Evolutionary conservation across 306 rosid species (phyloP), one percentile per base, ranked within the genome.

Genomic region (Rosa chinensis): DNA sequence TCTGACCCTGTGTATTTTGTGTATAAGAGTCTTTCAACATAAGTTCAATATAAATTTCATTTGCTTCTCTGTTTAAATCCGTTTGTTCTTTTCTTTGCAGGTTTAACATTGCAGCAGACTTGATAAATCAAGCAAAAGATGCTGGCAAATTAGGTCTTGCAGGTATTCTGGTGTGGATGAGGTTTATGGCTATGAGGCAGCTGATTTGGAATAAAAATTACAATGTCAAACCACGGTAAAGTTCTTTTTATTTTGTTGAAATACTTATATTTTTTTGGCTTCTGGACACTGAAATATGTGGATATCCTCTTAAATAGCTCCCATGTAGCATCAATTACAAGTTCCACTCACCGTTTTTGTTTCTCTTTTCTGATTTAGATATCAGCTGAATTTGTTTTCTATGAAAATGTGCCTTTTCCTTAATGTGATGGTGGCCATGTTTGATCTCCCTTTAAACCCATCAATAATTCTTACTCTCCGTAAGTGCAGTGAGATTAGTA

Each of bases 101-200:
- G 81, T 95, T 91, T 85, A 95, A 95, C 84, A 95, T 95, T 87
- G 99, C 99, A 20, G 92, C 97, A 17, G 98, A 93, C 84, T 87
- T 95, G 87, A 79, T 82, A 23, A 91, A 81, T 77, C 85, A 89
- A 88, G 97, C 98, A 74, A 95, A 87, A 86, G 89, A 86, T 50
- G 87, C 91, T 79, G 98, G 98, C 6, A 87, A 85, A 77, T 78
- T 88, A 84, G 99, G 98, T 75, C 85, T 95, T 73, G 96, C 94
- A 0, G 98, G 91, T 45, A 88, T 95, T 70, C 86, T 95, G 87
- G 99, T 95, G 77, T 95, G 99, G 99, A 91, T 93, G 98, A 90
- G 99, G 84, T 95, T 92, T 86, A 95, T 95, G 99, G 98, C 99
- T 63, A 91, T 93, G 6, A 90, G 99, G 87, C 99, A 95, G 90